Evolutionary conservation across 441 rosid genomes (phyloP).

Genomic region (Arabidopsis hybrid): DNA sequence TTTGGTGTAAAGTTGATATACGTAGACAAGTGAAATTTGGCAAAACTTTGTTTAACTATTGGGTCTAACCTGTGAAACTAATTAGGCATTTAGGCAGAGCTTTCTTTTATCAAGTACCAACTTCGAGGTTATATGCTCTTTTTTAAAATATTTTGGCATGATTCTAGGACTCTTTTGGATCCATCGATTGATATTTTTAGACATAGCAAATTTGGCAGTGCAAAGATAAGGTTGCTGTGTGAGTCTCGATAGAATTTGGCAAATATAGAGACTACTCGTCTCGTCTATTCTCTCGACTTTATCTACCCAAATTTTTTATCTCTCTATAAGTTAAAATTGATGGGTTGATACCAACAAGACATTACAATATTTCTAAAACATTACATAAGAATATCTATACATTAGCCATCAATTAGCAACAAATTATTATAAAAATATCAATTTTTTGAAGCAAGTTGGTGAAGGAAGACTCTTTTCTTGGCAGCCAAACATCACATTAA

Average conservation of each 20-base stretch:
- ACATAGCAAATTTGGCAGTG: slow-evolving; percentile 14
- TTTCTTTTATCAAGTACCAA: slow-evolving; percentile 31
- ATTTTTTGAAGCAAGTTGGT: neutral
- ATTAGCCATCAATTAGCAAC: slow-evolving; percentile 6
- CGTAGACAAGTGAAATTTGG: slow-evolving; percentile 15
- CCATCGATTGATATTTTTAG: slow-evolving; percentile 8
- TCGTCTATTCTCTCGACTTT: slow-evolving; percentile 21
- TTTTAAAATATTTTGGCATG: slow-evolving; percentile 33
- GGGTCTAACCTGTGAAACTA: slow-evolving; percentile 4
- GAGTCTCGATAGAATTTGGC: slow-evolving; percentile 31
- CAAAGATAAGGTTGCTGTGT: slow-evolving; percentile 35
- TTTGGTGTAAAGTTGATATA: neutral
- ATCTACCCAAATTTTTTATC: slow-evolving; percentile 10
- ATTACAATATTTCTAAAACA: neutral
- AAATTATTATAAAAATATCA: too few species aligned
- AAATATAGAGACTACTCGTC: neutral
- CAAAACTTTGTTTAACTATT: neutral
- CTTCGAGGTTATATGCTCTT: slow-evolving; percentile 30
- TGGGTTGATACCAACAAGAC: slow-evolving; percentile 1
- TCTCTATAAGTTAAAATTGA: neutral
- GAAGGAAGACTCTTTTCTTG: slow-evolving; percentile 12
- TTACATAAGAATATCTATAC: neutral
- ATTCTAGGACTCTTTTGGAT: slow-evolving; percentile 35
- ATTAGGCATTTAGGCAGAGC: slow-evolving; percentile 3
- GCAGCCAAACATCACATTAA: slow-evolving; percentile 39